Base-by-base conservation (phyloP, 306 rosid species). In the Rubus parviflorus region DNA sequence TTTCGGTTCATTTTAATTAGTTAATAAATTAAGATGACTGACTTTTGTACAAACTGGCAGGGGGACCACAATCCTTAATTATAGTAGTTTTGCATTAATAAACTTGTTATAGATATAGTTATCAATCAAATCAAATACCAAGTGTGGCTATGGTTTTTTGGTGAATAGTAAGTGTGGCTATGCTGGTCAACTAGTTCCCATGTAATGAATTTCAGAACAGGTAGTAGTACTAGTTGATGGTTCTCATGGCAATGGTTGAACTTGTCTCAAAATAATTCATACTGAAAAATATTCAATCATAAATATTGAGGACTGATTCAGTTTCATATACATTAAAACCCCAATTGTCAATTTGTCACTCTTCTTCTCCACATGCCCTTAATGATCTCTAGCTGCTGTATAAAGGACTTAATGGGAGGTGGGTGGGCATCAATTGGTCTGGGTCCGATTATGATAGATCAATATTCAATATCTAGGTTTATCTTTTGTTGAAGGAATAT, bases 401-500 rank as follows among this genome's bases (percentile, higher is more conserved):
- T 0, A 15, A 75, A n/a, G n/a, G 14, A n/a, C n/a, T 46, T 8
- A 17, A 53, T 30, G 8, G 67, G 22, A 75, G 69, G 45, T 37
- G 41, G 85, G 80, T 73, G 58, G 84, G 77, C 65, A 54, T 14
- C 45, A 46, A 77, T 56, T 71, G 85, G 83, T 52, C 52, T 79
- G 63, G 72, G 77, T 82, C 85, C 62, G 58, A 78, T 65, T 73
- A 71, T 75, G 81, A 74, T 37, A 53, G 77, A 77, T 86, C 86
- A 77, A 56, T 74, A 60, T 82, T 86, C 86, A 77, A 56, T 74
- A 60, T 82, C 83, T 70, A 48, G 14, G 0, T 30, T 30, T 30
- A n/a, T n/a, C 2, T 0, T 30, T 30, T 30, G 1, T 30, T 30
- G 1, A 30, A 30, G 35, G 35, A 30, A 30, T 30, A 30, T 30